phyloP scores from a whole-genome alignment of 768 basidiomycete genomes.

The Termitomyces sp. region DNA sequence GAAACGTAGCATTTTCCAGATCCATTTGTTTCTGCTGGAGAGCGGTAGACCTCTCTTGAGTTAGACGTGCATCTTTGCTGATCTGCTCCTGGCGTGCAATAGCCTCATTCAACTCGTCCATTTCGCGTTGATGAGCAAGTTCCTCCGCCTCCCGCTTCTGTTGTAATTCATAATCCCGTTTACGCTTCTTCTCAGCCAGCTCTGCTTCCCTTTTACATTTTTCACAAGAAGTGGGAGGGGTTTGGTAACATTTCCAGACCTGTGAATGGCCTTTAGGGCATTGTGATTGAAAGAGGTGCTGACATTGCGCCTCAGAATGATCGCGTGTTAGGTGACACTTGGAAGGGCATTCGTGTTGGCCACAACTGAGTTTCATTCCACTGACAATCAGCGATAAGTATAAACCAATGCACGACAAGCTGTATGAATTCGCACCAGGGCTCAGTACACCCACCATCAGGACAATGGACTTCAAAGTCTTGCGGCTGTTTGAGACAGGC shows the following conservation, averaged over 20 bases:
- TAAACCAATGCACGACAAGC: neutral
- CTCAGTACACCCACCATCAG: constrained; percentile 1
- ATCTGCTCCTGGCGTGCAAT: neutral
- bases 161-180: neutral
- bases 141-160: neutral
- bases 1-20: neutral
- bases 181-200: neutral
- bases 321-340: neutral
- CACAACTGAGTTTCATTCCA: neutral
- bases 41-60: neutral
- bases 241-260: neutral
- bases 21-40: neutral
- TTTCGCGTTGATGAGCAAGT: neutral
- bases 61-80: neutral
- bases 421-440: neutral
- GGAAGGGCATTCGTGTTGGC: neutral
- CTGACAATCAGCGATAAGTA: neutral
- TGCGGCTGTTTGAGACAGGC: neutral
- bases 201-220: neutral
- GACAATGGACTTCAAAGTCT: neutral
- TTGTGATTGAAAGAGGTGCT: neutral
- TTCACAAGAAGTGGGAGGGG: neutral
- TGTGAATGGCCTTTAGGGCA: neutral
- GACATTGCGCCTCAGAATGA: neutral
- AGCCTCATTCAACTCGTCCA: neutral